phyloP scores from a whole-genome alignment of 2,329 filamentous ascomycete species.

The Venturiaceae sp. region DNA sequence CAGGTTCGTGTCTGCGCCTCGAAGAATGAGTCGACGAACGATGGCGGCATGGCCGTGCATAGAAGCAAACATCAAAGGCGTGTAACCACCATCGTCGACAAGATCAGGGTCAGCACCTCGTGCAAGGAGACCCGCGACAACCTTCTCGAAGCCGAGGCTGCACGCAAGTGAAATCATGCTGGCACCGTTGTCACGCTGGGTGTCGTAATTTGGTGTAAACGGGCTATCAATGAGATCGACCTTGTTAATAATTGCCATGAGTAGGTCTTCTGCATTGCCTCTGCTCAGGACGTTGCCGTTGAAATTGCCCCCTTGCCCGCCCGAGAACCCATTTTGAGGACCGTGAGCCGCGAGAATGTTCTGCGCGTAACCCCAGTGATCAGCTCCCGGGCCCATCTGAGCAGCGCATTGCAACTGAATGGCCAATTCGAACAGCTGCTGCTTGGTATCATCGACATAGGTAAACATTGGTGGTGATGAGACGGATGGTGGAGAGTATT shows the following conservation, averaged over 20 bases:
- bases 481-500: slow-evolving; percentile 33
- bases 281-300: slow-evolving; percentile 14
- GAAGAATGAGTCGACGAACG: slow-evolving; percentile 62
- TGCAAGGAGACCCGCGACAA: slow-evolving; percentile 67
- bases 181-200: slow-evolving; percentile 57
- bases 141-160: slow-evolving; percentile 62
- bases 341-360: background rate
- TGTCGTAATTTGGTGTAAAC: slow-evolving; percentile 56
- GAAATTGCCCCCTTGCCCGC: slow-evolving; percentile 8
- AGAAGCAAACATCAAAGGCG: slow-evolving; percentile 71
- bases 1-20: slow-evolving; percentile 62
- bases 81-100: slow-evolving; percentile 70
- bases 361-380: slow-evolving; percentile 13
- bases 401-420: slow-evolving; percentile 23
- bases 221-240: slow-evolving; percentile 70
- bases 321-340: background rate
- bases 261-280: slow-evolving; percentile 52
- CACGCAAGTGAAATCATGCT: slow-evolving; percentile 75
- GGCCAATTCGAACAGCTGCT: slow-evolving; percentile 58
- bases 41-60: slow-evolving; percentile 69
- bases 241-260: slow-evolving; percentile 66
- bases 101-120: slow-evolving; percentile 69
- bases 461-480: slow-evolving; percentile 43
- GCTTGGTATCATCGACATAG: slow-evolving; percentile 63
- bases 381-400: slow-evolving; percentile 19